phyloP scores from a whole-genome alignment of 148 eudicot species.

The Polygonum maritimum region DNA sequence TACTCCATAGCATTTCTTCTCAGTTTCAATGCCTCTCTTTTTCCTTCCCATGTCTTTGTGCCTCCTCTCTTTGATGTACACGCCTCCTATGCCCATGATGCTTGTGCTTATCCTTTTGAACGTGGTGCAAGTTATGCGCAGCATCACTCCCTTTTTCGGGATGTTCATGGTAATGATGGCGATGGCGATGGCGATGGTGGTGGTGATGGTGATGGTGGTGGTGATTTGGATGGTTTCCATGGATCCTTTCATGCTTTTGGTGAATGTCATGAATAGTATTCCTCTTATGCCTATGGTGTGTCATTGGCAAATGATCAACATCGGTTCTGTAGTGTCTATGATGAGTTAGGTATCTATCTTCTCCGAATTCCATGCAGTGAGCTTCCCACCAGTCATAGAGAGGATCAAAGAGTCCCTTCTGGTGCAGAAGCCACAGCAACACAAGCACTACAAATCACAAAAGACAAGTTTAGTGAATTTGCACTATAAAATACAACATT shows the following conservation, averaged over 20 bases:
- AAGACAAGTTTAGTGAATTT: background rate
- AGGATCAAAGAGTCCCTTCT: slow-evolving; percentile 94
- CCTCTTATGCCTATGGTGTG: background rate
- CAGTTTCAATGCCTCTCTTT: slow-evolving; percentile 1
- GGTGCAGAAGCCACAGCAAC: slow-evolving; percentile 87
- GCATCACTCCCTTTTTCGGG: slow-evolving; percentile 27
- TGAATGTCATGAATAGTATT: slow-evolving; percentile 28
- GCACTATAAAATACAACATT: no score
- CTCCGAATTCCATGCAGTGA: slow-evolving; percentile 36
- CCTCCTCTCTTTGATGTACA: background rate
- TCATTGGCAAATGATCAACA: slow-evolving; percentile 10
- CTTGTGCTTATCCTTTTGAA: slow-evolving; percentile 62
- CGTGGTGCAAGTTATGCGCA: slow-evolving; percentile 53
- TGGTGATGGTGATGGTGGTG: slow-evolving; percentile 6
- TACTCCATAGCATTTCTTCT: background rate
- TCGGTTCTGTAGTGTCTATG: slow-evolving; percentile 21
- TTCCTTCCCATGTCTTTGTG: background rate
- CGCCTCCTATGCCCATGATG: slow-evolving; percentile 28
- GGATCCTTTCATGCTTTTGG: slow-evolving; percentile 28
- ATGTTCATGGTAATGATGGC: slow-evolving; percentile 7
- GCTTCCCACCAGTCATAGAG: slow-evolving; percentile 92
- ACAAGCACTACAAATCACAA: slow-evolving; percentile 42
- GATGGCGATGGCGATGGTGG: background rate
- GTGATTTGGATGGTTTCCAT: slow-evolving; percentile 27
- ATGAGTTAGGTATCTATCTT: slow-evolving; percentile 21